Percentiles rank a stretch among this genome's conserved stretches.
Evolutionary conservation across 768 basidiomycete genomes (phyloP).

Genomic region (Dendrothele bispora): DNA sequence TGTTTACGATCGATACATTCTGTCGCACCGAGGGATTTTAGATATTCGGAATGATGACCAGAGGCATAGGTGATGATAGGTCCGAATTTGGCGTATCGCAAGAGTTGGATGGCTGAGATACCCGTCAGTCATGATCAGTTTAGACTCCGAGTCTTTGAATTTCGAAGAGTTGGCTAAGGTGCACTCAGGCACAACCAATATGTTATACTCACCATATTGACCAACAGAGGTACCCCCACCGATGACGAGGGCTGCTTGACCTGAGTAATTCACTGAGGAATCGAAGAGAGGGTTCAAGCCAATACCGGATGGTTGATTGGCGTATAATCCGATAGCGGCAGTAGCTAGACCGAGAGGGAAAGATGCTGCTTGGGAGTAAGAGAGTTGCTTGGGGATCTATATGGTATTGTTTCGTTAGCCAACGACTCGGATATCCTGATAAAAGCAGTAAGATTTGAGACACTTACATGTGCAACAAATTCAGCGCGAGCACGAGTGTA

Average conservation of each 20-base stretch:
- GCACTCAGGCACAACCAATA: too few species aligned
- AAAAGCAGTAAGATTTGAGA: conserved; percentile 15
- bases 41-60: conserved; percentile 21
- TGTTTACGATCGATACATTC: conserved; percentile 32
- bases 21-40: conserved; percentile 40
- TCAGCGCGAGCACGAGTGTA: conserved; percentile 40
- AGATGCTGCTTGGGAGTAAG: conserved; percentile 48
- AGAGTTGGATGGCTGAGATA: conserved; percentile 2
- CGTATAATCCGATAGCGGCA: too few species aligned
- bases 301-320: conserved; percentile 40
- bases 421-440: conserved; percentile 8
- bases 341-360: conserved; percentile 47
- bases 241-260: conserved; percentile 46
- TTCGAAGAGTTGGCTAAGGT: too few species aligned
- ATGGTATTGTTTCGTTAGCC: too few species aligned
- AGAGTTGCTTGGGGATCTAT: conserved; percentile 44
- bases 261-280: too few species aligned
- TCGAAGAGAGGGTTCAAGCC: too few species aligned
- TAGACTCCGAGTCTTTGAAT: too few species aligned
- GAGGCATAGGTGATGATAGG: conserved; percentile 39
- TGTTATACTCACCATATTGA: too few species aligned
- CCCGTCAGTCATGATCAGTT: neutral
- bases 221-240: conserved; percentile 48
- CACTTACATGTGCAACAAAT: conserved; percentile 37
- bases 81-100: conserved; percentile 1